phyloP scores from a whole-genome alignment of 2,329 filamentous ascomycete genomes.

The Elsinoe fawcettii region DNA sequence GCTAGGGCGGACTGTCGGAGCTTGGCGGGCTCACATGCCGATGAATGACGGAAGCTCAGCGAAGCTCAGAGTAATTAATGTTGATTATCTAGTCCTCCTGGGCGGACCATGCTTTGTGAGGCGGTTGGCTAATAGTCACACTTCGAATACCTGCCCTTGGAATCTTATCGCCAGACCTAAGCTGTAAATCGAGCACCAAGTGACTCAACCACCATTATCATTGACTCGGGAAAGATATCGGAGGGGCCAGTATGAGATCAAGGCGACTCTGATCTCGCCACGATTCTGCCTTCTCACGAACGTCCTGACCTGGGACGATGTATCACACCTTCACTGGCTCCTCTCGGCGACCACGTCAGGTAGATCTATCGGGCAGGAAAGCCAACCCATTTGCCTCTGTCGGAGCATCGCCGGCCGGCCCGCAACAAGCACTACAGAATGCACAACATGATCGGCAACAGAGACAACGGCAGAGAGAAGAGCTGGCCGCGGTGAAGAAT shows the following conservation, averaged over 20 bases:
- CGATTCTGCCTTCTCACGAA: not conserved
- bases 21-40: not conserved
- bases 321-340: slow-evolving; percentile 86
- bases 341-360: slow-evolving; percentile 77
- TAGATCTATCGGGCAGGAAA: slow-evolving; percentile 83
- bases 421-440: slow-evolving; percentile 70
- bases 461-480: slow-evolving; percentile 72
- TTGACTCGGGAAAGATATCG: not conserved
- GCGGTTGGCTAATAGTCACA: not conserved
- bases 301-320: slow-evolving; percentile 45
- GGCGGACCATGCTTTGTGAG: not conserved
- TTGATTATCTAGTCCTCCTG: not conserved
- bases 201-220: too few relatives aligned
- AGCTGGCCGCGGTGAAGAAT: slow-evolving; percentile 61
- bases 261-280: not conserved
- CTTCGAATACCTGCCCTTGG: too few relatives aligned
- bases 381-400: slow-evolving; percentile 64
- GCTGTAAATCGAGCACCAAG: too few relatives aligned
- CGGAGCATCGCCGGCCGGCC: slow-evolving; percentile 43
- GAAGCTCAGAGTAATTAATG: slow-evolving; percentile 7
- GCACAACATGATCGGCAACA: slow-evolving; percentile 79
- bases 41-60: slow-evolving; percentile 11
- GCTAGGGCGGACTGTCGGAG: not conserved
- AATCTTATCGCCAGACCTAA: too few relatives aligned
- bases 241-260: not conserved